phyloP scores from a whole-genome alignment of 2,329 filamentous ascomycete species.

The Decorospora gaudefroyi region DNA sequence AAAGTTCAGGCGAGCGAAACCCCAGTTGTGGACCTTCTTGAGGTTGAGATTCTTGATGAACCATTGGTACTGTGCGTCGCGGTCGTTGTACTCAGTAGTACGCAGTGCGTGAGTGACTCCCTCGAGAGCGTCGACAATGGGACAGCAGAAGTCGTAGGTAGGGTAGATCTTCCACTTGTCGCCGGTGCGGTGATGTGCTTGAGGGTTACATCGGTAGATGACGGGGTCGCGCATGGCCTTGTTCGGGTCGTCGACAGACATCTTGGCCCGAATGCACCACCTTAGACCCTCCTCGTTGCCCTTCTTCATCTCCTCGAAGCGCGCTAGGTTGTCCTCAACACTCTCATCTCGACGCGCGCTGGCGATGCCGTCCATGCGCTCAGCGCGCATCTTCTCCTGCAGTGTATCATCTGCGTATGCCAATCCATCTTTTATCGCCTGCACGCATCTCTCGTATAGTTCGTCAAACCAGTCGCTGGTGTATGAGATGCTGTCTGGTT shows the following conservation, averaged over 20 bases:
- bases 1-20: constrained; percentile 84
- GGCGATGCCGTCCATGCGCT: constrained; percentile 82
- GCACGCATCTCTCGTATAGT: constrained; percentile 82
- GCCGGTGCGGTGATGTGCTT: constrained; percentile 76
- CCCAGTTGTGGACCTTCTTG: constrained; percentile 80
- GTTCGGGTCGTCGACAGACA: constrained; percentile 89
- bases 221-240: constrained; percentile 96
- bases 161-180: constrained; percentile 83
- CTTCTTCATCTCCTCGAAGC: constrained; percentile 92
- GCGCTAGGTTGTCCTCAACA: constrained; percentile 80
- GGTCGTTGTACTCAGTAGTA: constrained; percentile 85
- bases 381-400: constrained; percentile 81
- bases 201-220: constrained; percentile 89
- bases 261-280: constrained; percentile 94
- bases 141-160: constrained; percentile 85
- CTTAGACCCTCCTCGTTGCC: constrained; percentile 76
- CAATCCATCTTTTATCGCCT: constrained; percentile 82
- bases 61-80: constrained; percentile 86
- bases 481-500: constrained; percentile 82
- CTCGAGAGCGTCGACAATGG: constrained; percentile 78
- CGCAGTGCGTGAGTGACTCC: constrained; percentile 82
- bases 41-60: constrained; percentile 75
- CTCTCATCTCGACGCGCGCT: constrained; percentile 78
- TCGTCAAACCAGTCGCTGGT: constrained; percentile 96
- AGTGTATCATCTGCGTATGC: constrained; percentile 96